A percentile compares a stretch with the other conserved stretches of the same genome.
Conservation (phyloP, 2,329 filamentous ascomycete species). For the Colletotrichum kahawae region DNA sequence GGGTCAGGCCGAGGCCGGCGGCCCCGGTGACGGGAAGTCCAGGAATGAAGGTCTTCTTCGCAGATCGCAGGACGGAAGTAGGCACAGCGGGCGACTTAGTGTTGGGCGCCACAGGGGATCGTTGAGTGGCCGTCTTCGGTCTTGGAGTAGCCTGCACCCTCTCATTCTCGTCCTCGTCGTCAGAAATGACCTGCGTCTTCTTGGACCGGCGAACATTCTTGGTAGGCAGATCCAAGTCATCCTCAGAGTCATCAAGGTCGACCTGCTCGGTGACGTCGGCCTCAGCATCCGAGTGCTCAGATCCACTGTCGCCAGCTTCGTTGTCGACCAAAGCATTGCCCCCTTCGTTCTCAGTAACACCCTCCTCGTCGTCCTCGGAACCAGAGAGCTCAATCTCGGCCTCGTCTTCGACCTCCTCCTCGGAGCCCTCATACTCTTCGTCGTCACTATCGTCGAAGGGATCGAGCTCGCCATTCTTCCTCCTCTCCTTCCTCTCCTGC, state of each 20-base stretch:
- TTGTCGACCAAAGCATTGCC: constrained; percentile 41
- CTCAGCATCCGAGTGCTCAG: constrained; percentile 28
- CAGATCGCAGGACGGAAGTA: constrained; percentile 70
- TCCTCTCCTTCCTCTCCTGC: constrained; percentile 57
- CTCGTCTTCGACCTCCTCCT: constrained; percentile 42
- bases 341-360: constrained; percentile 35
- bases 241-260: constrained; percentile 37
- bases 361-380: constrained; percentile 42
- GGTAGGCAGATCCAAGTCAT: constrained; percentile 45
- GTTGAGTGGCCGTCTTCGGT: constrained; percentile 43
- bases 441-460: constrained; percentile 65
- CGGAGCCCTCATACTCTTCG: constrained; percentile 48
- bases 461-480: constrained; percentile 49
- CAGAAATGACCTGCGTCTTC: constrained; percentile 63
- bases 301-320: constrained; percentile 47
- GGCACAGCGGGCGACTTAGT: constrained; percentile 59
- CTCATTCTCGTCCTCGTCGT: constrained; percentile 65
- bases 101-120: constrained; percentile 47
- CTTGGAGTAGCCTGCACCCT: constrained; percentile 52
- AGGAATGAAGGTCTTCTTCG: constrained; percentile 73
- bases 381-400: constrained; percentile 48
- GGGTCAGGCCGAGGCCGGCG: constrained; percentile 77
- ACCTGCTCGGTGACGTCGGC: constrained; percentile 28
- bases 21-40: constrained; percentile 66
- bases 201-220: constrained; percentile 51